Evolutionary conservation across 352 stramenopile genomes (phyloP), one percentile per base, ranked within the genome.

Genomic region (Detonula confervacea): DNA sequence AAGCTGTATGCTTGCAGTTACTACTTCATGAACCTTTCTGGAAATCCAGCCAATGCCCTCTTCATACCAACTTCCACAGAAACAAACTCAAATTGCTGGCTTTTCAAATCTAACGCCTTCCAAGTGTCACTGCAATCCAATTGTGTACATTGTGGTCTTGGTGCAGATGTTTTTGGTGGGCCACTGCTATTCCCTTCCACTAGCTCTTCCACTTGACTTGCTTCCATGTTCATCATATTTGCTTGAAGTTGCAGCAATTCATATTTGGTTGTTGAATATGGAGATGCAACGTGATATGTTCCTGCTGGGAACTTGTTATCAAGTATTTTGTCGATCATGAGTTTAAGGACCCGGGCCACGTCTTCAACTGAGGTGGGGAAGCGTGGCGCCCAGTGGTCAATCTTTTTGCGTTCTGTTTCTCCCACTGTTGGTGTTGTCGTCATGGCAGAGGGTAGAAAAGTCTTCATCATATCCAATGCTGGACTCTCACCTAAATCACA

Each of bases 351-450:
- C 44, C 64, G 61, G 2, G 74, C 49, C 2, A 83, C 67, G 37
- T 83, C 74, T 62, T 83, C 74, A n/a, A 54, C 52, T 22, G 57
- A 74, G 25, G 74, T 83, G 33, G 74, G 74, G 35, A 83, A 83
- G 0, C 74, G 35, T 3, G 69, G 30, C 18, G 74, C 74, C 74
- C 74, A 83, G 27, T 83, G 24, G 22, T 83, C 74, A 54, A 83
- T 81, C 22, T 65, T 64, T 57, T 73, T 71, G 0, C 37, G 57
- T 52, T 54, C 35, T 49, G 18, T 42, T 46, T 25, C 27, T 35
- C 1, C 59, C 49, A 5, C 24, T 24, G 49, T 20, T 33, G 8
- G 18, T 35, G 18, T 42, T 46, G 3, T 24, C 16, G 7, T 66
- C 49, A 5, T 20, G n/a, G 49, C 16, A n/a, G 8, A 18, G 22